Conservation (phyloP, 75 land plant species). For the Pinus albicaulis region DNA sequence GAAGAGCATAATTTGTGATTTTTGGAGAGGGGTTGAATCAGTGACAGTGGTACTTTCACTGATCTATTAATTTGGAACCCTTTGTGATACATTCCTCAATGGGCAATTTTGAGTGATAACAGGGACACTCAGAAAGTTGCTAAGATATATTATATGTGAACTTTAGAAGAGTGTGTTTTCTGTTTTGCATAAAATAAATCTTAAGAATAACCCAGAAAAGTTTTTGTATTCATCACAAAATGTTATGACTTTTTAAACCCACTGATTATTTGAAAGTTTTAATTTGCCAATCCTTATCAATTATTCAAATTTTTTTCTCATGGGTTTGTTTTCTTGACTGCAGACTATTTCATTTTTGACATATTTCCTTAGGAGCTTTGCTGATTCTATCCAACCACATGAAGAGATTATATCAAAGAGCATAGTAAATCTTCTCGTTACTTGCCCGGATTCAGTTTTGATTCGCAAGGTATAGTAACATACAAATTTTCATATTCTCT, state of each 20-base stretch:
- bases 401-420: slow-evolving; percentile 97
- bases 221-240: not conserved
- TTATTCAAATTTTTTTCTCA: not conserved
- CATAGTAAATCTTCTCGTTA: slow-evolving; percentile 92
- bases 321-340: slow-evolving; percentile 4
- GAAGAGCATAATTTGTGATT: no score
- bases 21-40: no score
- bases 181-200: not conserved
- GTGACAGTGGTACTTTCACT: no score
- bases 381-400: slow-evolving; percentile 89
- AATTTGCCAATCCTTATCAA: no score
- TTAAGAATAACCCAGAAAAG: not conserved
- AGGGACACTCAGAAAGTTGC: not conserved
- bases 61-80: no score
- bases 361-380: slow-evolving; percentile 81
- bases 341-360: slow-evolving; percentile 98
- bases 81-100: no score
- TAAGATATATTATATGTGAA: not conserved
- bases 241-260: not conserved
- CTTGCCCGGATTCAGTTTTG: slow-evolving; percentile 96
- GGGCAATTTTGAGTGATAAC: no score
- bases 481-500: not conserved
- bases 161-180: not conserved
- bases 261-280: not conserved
- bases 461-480: slow-evolving; percentile 81